Conservation (phyloP, 2,329 filamentous ascomycete genomes). For the Talaromyces atroroseus region DNA sequence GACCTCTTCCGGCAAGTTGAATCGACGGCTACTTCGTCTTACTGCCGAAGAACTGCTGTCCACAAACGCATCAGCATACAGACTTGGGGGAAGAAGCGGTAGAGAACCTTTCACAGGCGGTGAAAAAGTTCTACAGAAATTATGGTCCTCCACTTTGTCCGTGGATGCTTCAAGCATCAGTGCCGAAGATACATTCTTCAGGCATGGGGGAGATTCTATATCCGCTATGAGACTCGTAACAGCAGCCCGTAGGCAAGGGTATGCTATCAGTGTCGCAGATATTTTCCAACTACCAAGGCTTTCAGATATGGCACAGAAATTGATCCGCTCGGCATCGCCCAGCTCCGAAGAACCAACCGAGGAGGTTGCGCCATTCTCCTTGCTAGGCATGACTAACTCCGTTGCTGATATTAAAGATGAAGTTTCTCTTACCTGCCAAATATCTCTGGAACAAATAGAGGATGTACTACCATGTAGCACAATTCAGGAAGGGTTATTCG, state of each 20-base stretch:
- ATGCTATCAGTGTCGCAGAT: conserved; percentile 10
- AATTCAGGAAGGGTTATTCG: conserved; percentile 39
- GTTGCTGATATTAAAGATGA: conserved; percentile 12
- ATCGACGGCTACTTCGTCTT: conserved; percentile 11
- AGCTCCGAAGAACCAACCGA: background rate
- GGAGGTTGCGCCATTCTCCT: conserved; percentile 7
- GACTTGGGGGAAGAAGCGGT: conserved; percentile 11
- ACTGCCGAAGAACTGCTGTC: conserved; percentile 7
- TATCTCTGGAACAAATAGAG: conserved; percentile 24
- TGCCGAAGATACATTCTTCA: conserved; percentile 23
- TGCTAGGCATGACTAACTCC: conserved; percentile 1
- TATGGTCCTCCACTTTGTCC: conserved; percentile 14
- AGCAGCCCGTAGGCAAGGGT: conserved; percentile 9
- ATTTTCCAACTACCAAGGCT: conserved; percentile 10
- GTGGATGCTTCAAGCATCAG: conserved; percentile 14
- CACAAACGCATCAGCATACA: conserved; percentile 10
- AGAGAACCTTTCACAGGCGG: conserved; percentile 9
- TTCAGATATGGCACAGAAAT: conserved; percentile 13
- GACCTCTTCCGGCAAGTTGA: conserved; percentile 13
- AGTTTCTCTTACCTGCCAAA: conserved; percentile 17
- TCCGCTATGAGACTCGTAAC: conserved; percentile 19
- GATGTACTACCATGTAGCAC: conserved; percentile 40
- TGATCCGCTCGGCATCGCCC: background rate
- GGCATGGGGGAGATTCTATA: conserved; percentile 23
- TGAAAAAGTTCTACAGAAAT: conserved; percentile 13